Percentiles rank a stretch among this genome's conserved stretches.
Conservation (phyloP, 495 filamentous ascomycete species). For the Cercophora newfieldiana region DNA sequence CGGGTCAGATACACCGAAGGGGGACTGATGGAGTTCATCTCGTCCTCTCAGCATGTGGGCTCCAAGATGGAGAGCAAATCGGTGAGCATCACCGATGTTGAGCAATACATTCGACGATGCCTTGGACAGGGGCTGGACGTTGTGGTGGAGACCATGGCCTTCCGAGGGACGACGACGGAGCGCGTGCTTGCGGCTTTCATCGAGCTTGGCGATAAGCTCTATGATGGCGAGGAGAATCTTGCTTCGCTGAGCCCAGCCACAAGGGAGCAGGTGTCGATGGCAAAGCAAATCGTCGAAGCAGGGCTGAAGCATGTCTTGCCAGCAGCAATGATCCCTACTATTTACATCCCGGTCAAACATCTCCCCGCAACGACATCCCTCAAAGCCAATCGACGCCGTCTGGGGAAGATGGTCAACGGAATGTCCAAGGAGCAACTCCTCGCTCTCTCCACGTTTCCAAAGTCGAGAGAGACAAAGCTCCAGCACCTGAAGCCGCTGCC, state of each 20-base stretch:
- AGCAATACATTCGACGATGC: conserved; percentile 44
- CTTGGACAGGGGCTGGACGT: conserved; percentile 48
- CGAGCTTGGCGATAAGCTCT: conserved; percentile 43
- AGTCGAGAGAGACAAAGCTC: conserved; percentile 34
- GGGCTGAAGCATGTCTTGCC: conserved; percentile 38
- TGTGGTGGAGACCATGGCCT: conserved; percentile 45
- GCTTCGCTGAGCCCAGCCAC: conserved; percentile 31
- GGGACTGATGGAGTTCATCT: conserved; percentile 48
- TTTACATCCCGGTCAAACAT: conserved; percentile 45
- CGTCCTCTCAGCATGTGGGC: conserved; percentile 31
- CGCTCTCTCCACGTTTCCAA: conserved; percentile 34
- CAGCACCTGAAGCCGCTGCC: conserved; percentile 43
- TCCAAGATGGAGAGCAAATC: conserved; percentile 32
- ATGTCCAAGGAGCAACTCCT: conserved; percentile 42
- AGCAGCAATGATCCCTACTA: conserved; percentile 39
- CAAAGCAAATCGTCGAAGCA: conserved; percentile 40
- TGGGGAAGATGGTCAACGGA: conserved; percentile 42
- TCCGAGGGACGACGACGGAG: conserved; percentile 39
- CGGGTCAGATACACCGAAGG: conserved; percentile 45
- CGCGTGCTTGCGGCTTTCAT: conserved; percentile 44
- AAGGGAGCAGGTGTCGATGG: conserved; percentile 40
- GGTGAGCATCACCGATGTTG: conserved; percentile 42
- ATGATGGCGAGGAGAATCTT: conserved; percentile 37
- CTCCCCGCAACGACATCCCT: conserved; percentile 46
- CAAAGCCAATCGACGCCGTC: conserved; percentile 42